Conservation (phyloP, 2,329 filamentous ascomycete species). For the Fusarium sp. region DNA sequence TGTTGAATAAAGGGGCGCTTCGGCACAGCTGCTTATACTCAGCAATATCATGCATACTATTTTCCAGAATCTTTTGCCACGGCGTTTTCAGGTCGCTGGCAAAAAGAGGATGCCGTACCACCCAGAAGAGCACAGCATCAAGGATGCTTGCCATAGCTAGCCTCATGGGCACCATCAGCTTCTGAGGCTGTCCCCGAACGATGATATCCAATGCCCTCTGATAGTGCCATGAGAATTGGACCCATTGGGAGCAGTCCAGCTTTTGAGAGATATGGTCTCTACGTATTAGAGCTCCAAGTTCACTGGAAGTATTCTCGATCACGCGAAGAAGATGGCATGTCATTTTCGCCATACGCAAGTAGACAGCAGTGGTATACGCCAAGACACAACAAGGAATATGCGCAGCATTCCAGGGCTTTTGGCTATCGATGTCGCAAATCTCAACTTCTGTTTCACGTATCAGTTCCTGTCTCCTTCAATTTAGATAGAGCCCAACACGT, state of each 20-base stretch:
- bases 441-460: slow-evolving; percentile 40
- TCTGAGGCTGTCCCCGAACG: slow-evolving; percentile 32
- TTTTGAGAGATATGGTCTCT: slow-evolving; percentile 15
- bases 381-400: slow-evolving; percentile 48
- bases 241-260: slow-evolving; percentile 33
- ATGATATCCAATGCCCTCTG: slow-evolving; percentile 45
- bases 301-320: slow-evolving; percentile 40
- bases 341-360: slow-evolving; percentile 44
- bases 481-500: slow-evolving; percentile 14
- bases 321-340: slow-evolving; percentile 41
- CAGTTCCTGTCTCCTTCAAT: neutral
- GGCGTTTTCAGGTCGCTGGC: slow-evolving; percentile 37
- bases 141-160: slow-evolving; percentile 46
- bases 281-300: slow-evolving; percentile 37
- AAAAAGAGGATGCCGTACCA: slow-evolving; percentile 40
- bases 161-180: slow-evolving; percentile 46
- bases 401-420: slow-evolving; percentile 39
- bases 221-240: slow-evolving; percentile 41
- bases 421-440: slow-evolving; percentile 41
- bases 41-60: slow-evolving; percentile 42
- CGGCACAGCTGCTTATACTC: slow-evolving; percentile 38
- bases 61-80: slow-evolving; percentile 41
- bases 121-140: slow-evolving; percentile 42
- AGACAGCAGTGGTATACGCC: slow-evolving; percentile 46
- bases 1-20: slow-evolving; percentile 15